Percentiles rank a stretch among this genome's conserved stretches.
phyloP scores from a whole-genome alignment of 805 yeast species.

The Nadsonia fulvescens region DNA sequence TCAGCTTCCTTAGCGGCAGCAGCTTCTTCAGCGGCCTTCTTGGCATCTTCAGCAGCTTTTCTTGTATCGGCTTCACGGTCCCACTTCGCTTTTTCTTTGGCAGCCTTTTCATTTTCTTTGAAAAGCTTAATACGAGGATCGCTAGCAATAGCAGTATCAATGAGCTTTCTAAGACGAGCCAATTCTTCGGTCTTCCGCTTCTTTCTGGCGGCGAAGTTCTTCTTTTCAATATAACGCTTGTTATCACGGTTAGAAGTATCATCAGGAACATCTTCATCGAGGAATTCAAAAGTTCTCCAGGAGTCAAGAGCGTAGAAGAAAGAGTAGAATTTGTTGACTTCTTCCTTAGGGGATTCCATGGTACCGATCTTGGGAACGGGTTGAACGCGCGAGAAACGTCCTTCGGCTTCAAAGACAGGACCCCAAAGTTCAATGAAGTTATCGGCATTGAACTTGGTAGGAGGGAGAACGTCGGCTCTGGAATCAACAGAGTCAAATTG shows the following conservation, averaged over 20 bases:
- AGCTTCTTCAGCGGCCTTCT: constrained; percentile 72
- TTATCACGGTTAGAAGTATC: constrained; percentile 98
- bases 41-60: constrained; percentile 87
- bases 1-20: constrained; percentile 64
- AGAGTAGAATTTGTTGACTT: constrained; percentile 73
- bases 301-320: constrained; percentile 92
- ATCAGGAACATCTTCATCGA: constrained; percentile 98
- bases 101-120: constrained; percentile 88
- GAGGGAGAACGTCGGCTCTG: constrained; percentile 70
- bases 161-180: constrained; percentile 68
- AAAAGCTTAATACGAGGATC: constrained; percentile 91
- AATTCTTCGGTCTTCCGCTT: constrained; percentile 96
- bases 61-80: constrained; percentile 95
- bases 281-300: constrained; percentile 95
- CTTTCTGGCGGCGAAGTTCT: constrained; percentile 90
- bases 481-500: constrained; percentile 94
- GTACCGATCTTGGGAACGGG: constrained; percentile 78
- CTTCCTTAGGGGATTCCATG: constrained; percentile 47
- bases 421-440: constrained; percentile 89
- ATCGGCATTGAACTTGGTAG: constrained; percentile 42
- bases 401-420: constrained; percentile 78
- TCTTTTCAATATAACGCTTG: constrained; percentile 95
- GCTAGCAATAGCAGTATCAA: constrained; percentile 72
- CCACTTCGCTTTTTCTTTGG: constrained; percentile 90
- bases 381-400: constrained; percentile 78